Percentiles rank a stretch among this genome's conserved stretches.
Conservation (phyloP, 495 filamentous ascomycete genomes). For the Podospora australis region DNA sequence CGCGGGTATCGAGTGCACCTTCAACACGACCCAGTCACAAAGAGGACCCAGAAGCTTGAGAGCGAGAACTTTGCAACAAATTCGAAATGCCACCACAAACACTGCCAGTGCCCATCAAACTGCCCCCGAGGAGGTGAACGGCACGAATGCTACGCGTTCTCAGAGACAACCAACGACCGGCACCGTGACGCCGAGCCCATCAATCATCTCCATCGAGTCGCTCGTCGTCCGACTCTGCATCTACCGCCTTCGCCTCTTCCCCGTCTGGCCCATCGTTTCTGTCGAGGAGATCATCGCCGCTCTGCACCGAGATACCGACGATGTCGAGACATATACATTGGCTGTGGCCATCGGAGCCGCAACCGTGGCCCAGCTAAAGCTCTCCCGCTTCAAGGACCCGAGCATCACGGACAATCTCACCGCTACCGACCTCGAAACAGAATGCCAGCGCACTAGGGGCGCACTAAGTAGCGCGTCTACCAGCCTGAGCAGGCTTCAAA, state of each 20-base stretch:
- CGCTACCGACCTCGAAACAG: constrained; percentile 17
- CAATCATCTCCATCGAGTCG: constrained; percentile 14
- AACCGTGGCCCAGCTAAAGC: constrained; percentile 39
- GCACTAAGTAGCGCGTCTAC: constrained; percentile 13
- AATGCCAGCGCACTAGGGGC: constrained; percentile 15
- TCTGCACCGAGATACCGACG: constrained; percentile 26
- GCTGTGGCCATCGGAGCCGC: constrained; percentile 38
- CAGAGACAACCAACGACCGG: not conserved
- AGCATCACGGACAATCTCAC: constrained; percentile 21
- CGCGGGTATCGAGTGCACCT: constrained; percentile 34
- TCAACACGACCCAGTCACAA: constrained; percentile 27
- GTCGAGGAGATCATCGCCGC: constrained; percentile 32
- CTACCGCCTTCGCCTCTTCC: constrained; percentile 41
- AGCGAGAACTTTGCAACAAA: constrained; percentile 20
- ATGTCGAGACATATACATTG: constrained; percentile 36
- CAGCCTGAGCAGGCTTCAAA: constrained; percentile 26
- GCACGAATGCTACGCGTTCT: not conserved
- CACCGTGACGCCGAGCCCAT: not conserved
- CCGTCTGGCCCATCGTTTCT: constrained; percentile 45
- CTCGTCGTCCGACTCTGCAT: constrained; percentile 27
- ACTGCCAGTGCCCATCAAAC: constrained; percentile 3
- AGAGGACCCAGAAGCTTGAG: constrained; percentile 33
- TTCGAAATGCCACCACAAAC: constrained; percentile 6
- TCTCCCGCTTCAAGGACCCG: constrained; percentile 26
- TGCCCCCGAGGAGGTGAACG: too few relatives aligned